Base-by-base conservation (phyloP, 1,284 basidiomycete genomes). In the Irpex lacteus region DNA sequence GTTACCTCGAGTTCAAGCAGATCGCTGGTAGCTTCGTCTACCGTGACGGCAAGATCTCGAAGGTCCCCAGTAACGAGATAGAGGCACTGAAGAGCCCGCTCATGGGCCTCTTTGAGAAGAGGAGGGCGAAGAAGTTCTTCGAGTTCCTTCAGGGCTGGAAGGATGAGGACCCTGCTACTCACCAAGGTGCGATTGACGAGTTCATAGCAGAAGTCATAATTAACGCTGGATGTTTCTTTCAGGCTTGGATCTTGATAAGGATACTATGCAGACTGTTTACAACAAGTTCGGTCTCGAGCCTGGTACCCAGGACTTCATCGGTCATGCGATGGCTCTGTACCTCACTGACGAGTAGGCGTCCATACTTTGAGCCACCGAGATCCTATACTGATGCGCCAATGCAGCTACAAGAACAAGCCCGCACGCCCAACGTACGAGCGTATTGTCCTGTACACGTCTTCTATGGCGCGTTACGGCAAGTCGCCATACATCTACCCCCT, bases 1-100 rank as follows among this genome's bases (percentile, higher is more conserved):
- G 96, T 67, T 99, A 99, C 81, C 91, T 99, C 74, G 98, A 99
- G 78, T 99, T 99, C 85, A 99, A 99, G 85, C 97, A 98, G 82
- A 98, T 99, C 78, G 95, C 98, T 1, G 98, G 97, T 62, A 96
- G 94, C 73, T 99, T 93, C 78, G 98, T 99, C 66, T 98, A 96
- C 78, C 91, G 97, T 61, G 98, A 99, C 78, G 95, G 95, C 65
- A 92, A 81, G 80, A 98, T 99, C 78, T 96, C 95, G 67, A 99
- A 99, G 80, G 98, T 99, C 9, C 98, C 98, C 36, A 92, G 92
- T 72, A 99, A 95, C 26, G 97, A 99, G 82, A 91, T 97, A 83
- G 98, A 99, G 82, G 98, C 98, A 15, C 92, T 99, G 60, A 91
- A 83, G 77, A 95, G 92, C 70, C 91, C 95, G 21, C 84, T 99